Base-by-base conservation (phyloP, 495 filamentous ascomycete genomes). In the Aspergillus panamensis region DNA sequence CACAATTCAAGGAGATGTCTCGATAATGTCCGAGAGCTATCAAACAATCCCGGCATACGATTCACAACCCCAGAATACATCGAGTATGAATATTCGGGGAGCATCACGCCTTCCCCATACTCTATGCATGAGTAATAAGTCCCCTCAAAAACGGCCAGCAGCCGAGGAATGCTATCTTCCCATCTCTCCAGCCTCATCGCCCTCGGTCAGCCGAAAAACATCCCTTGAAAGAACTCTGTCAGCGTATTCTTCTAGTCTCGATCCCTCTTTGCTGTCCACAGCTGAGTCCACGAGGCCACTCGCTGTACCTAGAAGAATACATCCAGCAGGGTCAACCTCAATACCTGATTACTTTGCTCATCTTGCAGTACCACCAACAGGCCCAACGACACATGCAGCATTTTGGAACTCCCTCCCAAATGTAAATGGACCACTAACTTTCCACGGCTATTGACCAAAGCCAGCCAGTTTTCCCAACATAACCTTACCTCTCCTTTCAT, bases 11-110 rank as follows among this genome's bases (percentile, higher is more conserved):
- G 25, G 33, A 48, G 54, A 58, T 20, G 45, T 29, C 8, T 57
- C 68, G 16, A 68, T 61, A 20, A 52, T 71, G 13, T 54, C 69
- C 6, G 67, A 68, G 25, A 61, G 64, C 12, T 40, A 49, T 19
- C 6, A 39, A 8, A 39, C 29, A 6, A 29, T 43, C 20, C 21
- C 42, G 10, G 37, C 30, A 16, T 13, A 30, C 25, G 19, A 21
- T 32, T 42, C 40, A 16, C 49, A 35, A 40, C n/a, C 49, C 14
- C 21, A 17, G 7, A 30, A 45, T 29, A 39, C 31, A 8, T 52
- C 42, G 13, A 25, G 57, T 17, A 40, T 25, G 16, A 42, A 54
- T 21, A 30, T 51, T 0, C 12, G 37, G 3, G 14, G 12, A 0
- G n/a, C 37, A 13, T 47, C 44, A 1, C 30, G 55, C 37, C 48